Evolutionary conservation across 1,284 basidiomycete genomes (phyloP), one percentile per base, ranked within the genome.

Genomic region (Pascua sp.): DNA sequence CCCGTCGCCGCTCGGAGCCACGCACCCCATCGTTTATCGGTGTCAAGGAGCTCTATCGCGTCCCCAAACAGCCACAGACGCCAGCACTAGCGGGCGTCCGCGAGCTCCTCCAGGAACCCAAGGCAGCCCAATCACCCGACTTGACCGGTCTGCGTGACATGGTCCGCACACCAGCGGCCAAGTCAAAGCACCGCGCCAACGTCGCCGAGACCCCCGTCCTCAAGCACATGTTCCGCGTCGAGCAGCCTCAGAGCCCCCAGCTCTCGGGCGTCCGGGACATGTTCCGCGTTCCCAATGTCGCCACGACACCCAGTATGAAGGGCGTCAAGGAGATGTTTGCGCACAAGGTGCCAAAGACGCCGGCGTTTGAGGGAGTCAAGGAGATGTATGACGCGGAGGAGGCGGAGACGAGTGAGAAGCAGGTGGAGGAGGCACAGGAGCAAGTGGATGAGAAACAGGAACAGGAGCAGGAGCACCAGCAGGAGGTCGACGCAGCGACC

Each of bases 1-100:
- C 36, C 2, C 51, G 51, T 24, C 51, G 51, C 44, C 39, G 40
- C 18, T 53, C 52, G 42, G 45, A 46, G 46, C 56, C 45, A 32
- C 41, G 55, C 59, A 66, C 71, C 15, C 69, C 71, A 4, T 53
- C 53, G 4, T 55, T 67, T 11, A 51, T 45, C 5, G 71, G 68
- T 11, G 51, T 69, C 10, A 58, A 56, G 32, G 60, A 66, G 13
- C 55, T 69, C 59, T 45, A 68, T 40, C 47, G 47, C 32, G 44
- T 49, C 11, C 55, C 57, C 15, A 51, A 47, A 36, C 3, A 11
- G 42, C 49, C 13, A 8, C 9, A 18, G 38, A 43, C 58, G 11
- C 54, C 58, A 0, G 38, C 17, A 9, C 42, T 57, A 11, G 24
- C 38, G 10, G 60, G 60, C 38, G 13, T 61, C 8, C 44, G 49